Evolutionary conservation across 208 protist genomes (phyloP), one percentile per base, ranked within the genome.

Genomic region (Leishmania gerbilli): DNA sequence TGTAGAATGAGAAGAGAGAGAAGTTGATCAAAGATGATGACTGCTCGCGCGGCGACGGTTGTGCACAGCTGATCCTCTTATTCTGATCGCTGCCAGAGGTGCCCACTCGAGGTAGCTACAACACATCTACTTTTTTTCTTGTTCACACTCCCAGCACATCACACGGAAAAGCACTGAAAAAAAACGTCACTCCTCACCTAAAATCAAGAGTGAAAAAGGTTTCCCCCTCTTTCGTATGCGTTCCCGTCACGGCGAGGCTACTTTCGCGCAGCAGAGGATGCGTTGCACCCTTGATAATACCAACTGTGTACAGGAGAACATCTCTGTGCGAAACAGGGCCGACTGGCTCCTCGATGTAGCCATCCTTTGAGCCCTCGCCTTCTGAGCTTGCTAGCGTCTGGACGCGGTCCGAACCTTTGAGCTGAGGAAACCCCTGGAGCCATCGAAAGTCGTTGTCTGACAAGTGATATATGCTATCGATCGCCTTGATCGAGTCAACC

Each of bases 181-280:
- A 74, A 19, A 15, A 27, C 64, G 15, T 31, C 49, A 34, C 51
- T 34, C 6, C 34, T 79, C 37, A 84, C 34, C 82, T 84, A 82
- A 96, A 96, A 51, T 91, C 87, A 31, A 96, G 80, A 21, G 91
- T 76, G 83, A 96, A 94, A 37, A 93, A 85, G 11, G 87, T 90
- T 74, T 96, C 91, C 24, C 88, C 88, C 42, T 93, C 88, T 37
- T 87, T 89, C 31, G 90, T 91, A 64, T 91, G 65, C 7, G 74
- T 89, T 58, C 87, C 91, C 27, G 65, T 88, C 37, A 96, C 76
- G n/a, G 74, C 47, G 42, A 90, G 81, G 71, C 74, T 37, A 40
- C 60, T 79, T 68, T 81, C 74, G 1, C 84, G 77, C 21, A 89
- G 76, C 49, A 96, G 81, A 56, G 86, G 79, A 74, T 93, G 83